Base-by-base conservation (phyloP, 371 early-diverging fungal genomes). In the Furculomyces boomerangus region DNA sequence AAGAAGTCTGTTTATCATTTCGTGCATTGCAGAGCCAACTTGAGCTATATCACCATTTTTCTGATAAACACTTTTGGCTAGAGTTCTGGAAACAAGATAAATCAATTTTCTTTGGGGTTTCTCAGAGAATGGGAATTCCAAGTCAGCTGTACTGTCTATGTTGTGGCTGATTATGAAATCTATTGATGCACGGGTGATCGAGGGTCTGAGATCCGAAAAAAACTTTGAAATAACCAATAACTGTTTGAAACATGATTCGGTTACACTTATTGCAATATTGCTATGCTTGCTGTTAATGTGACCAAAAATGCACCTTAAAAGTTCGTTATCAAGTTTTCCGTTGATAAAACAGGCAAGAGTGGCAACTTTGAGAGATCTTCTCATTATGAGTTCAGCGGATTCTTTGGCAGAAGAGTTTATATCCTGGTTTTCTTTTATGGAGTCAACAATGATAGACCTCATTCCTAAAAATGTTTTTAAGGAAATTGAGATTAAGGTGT, bases 191-290 rank as follows among this genome's bases (percentile, higher is more conserved):
- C 50, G 8, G 0, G 48, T 20, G 10, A 51, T 51, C 25, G 57
- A 44, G 29, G 44, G 45, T 28, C 66, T 52, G 35, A 59, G 61
- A 26, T 31, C 37, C n/a, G 53, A 27, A 35, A 67, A 67, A 40
- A 61, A 68, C 3, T 53, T 53, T 1, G 68, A 51, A 3, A 57
- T 32, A 14, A 55, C 50, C 8, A 30, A 52, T 27, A 67, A 56
- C 29, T 66, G 61, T 31, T 67, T 59, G 48, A 67, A 60, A 39
- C 65, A 55, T 26, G 51, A 59, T 18, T 53, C 57, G 2, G 67
- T 67, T 0, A 68, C 53, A n/a, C 46, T 37, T n/a, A 56, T 29
- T 47, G 67, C 41, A 18, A 46, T 28, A 30, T 54, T 56, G 24
- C 45, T 54, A 14, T 56, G 46, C 10, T 29, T 27, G 53, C 67